Conservation (phyloP, 164 flowering plant species). For the Kalanchoe fedtschenkoi region DNA sequence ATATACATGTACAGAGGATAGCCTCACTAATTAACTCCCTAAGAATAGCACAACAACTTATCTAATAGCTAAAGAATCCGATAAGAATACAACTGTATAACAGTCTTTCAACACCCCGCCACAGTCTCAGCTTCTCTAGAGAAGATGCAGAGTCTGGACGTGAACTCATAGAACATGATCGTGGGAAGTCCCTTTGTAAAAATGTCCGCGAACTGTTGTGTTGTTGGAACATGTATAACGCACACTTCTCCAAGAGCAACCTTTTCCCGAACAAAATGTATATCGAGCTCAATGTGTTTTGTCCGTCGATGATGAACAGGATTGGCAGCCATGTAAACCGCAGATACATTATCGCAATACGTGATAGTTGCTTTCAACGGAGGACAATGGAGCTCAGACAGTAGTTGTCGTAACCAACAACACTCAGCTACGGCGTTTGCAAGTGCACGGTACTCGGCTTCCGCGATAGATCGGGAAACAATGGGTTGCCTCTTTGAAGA, state of each 20-base stretch:
- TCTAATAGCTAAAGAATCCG: too few relatives aligned
- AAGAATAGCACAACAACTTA: too few relatives aligned
- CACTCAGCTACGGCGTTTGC: not conserved
- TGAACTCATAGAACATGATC: not conserved
- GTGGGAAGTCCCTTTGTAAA: conserved; percentile 2
- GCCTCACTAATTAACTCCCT: too few relatives aligned
- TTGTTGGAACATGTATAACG: too few relatives aligned
- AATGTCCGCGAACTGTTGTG: not conserved
- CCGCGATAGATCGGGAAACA: conserved; percentile 2
- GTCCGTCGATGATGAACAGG: too few relatives aligned
- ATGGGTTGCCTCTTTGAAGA: not conserved
- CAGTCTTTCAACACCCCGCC: not conserved
- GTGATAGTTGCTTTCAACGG: conserved; percentile 1
- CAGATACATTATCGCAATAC: too few relatives aligned
- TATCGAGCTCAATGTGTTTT: too few relatives aligned
- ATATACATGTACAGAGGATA: too few relatives aligned
- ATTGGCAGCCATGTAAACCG: not conserved
- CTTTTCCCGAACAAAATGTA: too few relatives aligned
- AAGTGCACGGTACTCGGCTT: not conserved
- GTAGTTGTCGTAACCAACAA: not conserved
- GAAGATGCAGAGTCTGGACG: not conserved
- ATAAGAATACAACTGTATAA: too few relatives aligned
- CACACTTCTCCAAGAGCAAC: conserved; percentile 5
- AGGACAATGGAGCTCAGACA: not conserved
- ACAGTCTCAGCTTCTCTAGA: not conserved